Conservation (phyloP, 2,329 filamentous ascomycete genomes). For the Fusarium sulawesiense region DNA sequence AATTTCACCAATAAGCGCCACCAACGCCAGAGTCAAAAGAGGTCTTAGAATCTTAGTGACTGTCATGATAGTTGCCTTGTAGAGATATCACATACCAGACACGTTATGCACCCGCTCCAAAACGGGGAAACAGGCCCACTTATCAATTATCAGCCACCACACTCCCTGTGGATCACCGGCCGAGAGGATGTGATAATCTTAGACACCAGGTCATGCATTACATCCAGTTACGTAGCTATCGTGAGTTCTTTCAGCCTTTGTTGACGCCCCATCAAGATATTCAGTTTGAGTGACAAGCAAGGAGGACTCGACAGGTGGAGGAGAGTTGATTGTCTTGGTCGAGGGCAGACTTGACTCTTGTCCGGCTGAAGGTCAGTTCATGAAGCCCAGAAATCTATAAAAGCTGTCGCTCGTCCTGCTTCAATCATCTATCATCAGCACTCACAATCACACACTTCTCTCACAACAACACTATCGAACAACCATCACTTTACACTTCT, state of each 20-base stretch:
- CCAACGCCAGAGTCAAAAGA: background rate
- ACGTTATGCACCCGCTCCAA: background rate
- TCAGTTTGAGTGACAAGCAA: rapidly evolving
- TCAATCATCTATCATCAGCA: background rate
- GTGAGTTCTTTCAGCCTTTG: rapidly evolving
- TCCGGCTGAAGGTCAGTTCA: rapidly evolving
- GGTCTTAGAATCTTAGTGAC: background rate
- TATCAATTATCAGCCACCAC: rapidly evolving
- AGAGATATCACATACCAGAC: slow-evolving; percentile 27
- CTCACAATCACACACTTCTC: slow-evolving; percentile 6
- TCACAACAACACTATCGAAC: background rate
- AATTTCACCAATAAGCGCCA: background rate
- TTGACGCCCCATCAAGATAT: rapidly evolving
- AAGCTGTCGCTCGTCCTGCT: background rate
- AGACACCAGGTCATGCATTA: rapidly evolving
- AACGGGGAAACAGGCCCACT: background rate
- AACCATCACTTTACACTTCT: background rate
- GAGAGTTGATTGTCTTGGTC: too few relatives aligned
- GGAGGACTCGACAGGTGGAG: too few relatives aligned
- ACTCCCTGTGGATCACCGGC: background rate
- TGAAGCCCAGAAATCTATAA: slow-evolving; percentile 3
- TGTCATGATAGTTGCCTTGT: background rate
- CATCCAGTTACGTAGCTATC: background rate
- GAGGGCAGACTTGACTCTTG: too few relatives aligned
- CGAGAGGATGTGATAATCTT: background rate